These are phyloP conservation scores for Cardamine chenopodiifolia DNA, from an alignment of 345 rosid genomes.

Conservation along the genomic window DNA sequence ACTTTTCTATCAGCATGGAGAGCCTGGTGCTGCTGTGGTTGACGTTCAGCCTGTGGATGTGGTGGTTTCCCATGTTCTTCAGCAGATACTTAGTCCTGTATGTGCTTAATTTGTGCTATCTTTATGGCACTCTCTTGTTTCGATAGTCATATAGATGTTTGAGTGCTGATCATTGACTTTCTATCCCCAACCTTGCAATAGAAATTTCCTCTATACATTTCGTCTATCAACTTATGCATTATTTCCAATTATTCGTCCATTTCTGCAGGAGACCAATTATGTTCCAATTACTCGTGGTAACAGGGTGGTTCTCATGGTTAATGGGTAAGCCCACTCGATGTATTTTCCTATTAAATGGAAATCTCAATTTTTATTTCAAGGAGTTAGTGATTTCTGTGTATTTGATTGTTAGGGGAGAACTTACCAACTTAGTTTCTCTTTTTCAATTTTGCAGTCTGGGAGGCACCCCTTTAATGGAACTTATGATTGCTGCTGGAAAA, in stretches of 20 bases:
- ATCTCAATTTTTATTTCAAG: neutral
- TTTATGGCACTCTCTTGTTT: constrained; percentile 9
- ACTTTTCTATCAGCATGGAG: constrained; percentile 72
- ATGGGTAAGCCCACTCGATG: constrained; percentile 63
- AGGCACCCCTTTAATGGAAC: constrained; percentile 90
- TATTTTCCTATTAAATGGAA: constrained; percentile 5
- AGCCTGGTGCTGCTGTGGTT: constrained; percentile 90
- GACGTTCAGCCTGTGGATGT: constrained; percentile 85
- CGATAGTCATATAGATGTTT: neutral
- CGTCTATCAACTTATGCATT: neutral
- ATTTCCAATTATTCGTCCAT: constrained; percentile 21
- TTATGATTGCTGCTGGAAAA: constrained; percentile 93
- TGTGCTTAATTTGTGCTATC: constrained; percentile 35
- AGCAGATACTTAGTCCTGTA: constrained; percentile 81
- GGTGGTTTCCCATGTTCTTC: constrained; percentile 85
- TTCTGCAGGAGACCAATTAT: constrained; percentile 87
- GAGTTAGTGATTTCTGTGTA: constrained; percentile 1
- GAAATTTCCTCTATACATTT: neutral
- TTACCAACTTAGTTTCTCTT: constrained; percentile 2
- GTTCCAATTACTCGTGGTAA: constrained; percentile 91
- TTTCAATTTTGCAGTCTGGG: constrained; percentile 63
- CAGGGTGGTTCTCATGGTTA: constrained; percentile 92
- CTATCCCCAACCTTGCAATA: neutral
- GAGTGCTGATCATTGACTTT: neutral
- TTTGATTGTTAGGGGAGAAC: constrained; percentile 7